Evolutionary conservation across 305 asterid species (phyloP).

Genomic region (Fraxinus albicans): DNA sequence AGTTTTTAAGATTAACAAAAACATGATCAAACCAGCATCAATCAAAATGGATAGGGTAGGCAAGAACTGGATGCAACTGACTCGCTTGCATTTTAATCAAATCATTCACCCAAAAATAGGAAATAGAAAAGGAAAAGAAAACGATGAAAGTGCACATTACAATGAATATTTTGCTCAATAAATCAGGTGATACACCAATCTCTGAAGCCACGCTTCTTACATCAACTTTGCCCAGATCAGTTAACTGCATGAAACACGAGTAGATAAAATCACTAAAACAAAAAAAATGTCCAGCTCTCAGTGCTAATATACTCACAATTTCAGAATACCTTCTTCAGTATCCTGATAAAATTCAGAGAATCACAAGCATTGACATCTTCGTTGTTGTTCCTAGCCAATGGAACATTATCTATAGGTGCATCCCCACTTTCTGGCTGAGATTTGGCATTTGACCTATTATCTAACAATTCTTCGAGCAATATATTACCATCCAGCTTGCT

Average conservation of each 20-base stretch:
- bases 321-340: constrained; percentile 72
- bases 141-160: constrained; percentile 49
- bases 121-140: constrained; percentile 17
- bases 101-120: constrained; percentile 20
- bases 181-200: constrained; percentile 72
- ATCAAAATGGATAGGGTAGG: background rate
- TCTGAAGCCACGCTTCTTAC: constrained; percentile 67
- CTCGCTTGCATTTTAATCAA: background rate
- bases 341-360: constrained; percentile 43
- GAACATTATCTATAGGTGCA: constrained; percentile 32
- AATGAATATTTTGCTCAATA: constrained; percentile 51
- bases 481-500: constrained; percentile 44
- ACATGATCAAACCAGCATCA: background rate
- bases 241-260: constrained; percentile 47
- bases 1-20: background rate
- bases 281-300: background rate
- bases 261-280: constrained; percentile 22
- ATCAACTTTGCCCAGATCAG: constrained; percentile 73
- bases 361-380: constrained; percentile 36
- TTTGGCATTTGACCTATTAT: constrained; percentile 36
- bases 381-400: constrained; percentile 34
- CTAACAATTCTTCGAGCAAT: constrained; percentile 37
- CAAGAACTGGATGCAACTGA: background rate
- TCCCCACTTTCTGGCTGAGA: constrained; percentile 43
- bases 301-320: constrained; percentile 13